Evolutionary conservation across 768 basidiomycete species (phyloP), one percentile per base, ranked within the genome.

Genomic region (Agaricus sinodeliciosus): DNA sequence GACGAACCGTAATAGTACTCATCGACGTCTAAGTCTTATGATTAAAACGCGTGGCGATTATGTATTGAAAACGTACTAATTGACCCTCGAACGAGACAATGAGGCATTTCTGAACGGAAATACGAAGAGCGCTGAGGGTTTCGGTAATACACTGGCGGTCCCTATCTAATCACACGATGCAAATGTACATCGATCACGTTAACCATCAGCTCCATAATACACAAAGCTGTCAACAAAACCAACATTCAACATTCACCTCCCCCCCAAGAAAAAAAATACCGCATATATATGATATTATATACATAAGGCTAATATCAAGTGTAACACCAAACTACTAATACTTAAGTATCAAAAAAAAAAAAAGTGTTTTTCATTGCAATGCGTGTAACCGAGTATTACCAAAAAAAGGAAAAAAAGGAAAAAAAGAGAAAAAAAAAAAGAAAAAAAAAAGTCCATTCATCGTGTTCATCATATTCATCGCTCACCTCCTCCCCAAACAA

Each of bases 1-100:
- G 37, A 51, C 68, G 43, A 28, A 76, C 80, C 79, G 60, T 77
- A 67, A 58, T 80, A 81, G 60, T 76, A 81, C 58, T 82, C 80
- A 57, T 82, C 80, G 49, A 76, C 71, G 59, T 80, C 80, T 81
- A 31, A 12, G 1, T 22, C 22, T 22, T 22, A 3, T 2, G 22
- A 22, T 22, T 22, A 22, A 3, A 22, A 22, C 22, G 22, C 22
- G 22, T 22, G 3, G 22, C 22, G 22, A 22, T 22, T 22, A 1
- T 22, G 22, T 22, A 22, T 22, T 22, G 22, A 22, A 3, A n/a
- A 61, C 71, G 61, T 60, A 79, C 78, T 78, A 48, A 79, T 75
- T 13, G 78, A 80, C 11, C 78, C 77, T 43, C 75, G 66, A 26
- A 79, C 69, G 6, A 73, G 62, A 55, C 75, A 77, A 18, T 51